Evolutionary conservation across 768 basidiomycete species (phyloP), one percentile per base, ranked within the genome.

Genomic region (Rhizopogon salebrosus): DNA sequence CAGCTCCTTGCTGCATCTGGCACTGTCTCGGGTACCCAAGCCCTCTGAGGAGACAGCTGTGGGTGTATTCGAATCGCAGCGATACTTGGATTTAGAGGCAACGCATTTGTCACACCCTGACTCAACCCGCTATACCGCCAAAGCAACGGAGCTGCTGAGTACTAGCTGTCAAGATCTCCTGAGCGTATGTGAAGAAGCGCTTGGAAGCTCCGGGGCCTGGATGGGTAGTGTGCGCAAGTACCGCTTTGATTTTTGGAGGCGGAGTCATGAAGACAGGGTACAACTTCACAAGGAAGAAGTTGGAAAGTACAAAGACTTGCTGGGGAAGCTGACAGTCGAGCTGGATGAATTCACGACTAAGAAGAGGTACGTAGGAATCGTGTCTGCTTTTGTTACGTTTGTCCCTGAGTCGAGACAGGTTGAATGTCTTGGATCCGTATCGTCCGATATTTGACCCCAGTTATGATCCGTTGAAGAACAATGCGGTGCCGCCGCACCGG

Each of bases 41-140:
- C 58, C 57, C 20, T 10, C 31, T 14, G 29, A 4, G 14, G 83
- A 88, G 60, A 70, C 75, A 26, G 78, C 78, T 0, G 88, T 89
- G 0, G 88, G 85, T 2, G 80, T 87, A 13, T 89, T 89, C 54
- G 87, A 89, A 69, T 80, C 79, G 3, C 82, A 87, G 58, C 68
- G 80, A 26, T 89, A 88, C 62, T 70, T 88, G 52, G 80, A 88
- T 56, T 70, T 89, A 2, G 87, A 89, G 61, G 76, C 79, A 24
- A 77, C 68, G 27, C 66, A 77, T 36, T 64, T 83, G 34, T 64
- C 69, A 29, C 81, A 85, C 54, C 80, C 80, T 1, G 63, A 75
- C 52, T 68, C 71, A 2, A 73, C 73, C 14, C 64, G 64, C 16
- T 72, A 77, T 48, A 76, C 77, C 4, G 68, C 69, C 38, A 67